These are phyloP conservation scores for Stereum hirsutum DNA, from an alignment of 1,284 basidiomycete genomes.

Conservation along the genomic window DNA sequence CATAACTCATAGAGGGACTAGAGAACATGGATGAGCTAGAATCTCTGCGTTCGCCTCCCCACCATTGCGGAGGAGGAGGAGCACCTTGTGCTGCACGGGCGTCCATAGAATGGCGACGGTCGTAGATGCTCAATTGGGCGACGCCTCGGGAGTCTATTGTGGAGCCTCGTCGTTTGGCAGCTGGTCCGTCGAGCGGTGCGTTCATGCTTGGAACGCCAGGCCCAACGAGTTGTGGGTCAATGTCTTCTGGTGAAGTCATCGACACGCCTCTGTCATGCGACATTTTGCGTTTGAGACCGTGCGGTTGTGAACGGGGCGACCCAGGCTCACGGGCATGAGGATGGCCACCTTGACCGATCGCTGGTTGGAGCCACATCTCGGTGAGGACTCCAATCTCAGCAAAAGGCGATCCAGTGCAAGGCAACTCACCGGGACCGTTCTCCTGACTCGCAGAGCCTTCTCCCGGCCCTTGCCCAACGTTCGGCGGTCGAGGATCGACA, in stretches of 20 bases:
- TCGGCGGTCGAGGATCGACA: conserved; percentile 27
- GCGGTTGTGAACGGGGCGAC: conserved; percentile 25
- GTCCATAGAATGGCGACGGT: conserved; percentile 69
- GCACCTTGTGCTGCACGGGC: conserved; percentile 31
- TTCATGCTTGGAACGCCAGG: conserved; percentile 51
- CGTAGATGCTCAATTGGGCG: conserved; percentile 61
- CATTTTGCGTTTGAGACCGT: conserved; percentile 75
- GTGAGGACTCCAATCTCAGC: neutral
- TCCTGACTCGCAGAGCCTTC: conserved; percentile 11
- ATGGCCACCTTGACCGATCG: conserved; percentile 11
- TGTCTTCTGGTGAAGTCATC: conserved; percentile 43
- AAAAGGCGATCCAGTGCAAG: neutral
- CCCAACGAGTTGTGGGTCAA: conserved; percentile 59
- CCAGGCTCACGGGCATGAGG: conserved; percentile 20
- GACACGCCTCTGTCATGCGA: conserved; percentile 52
- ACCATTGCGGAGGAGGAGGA: conserved; percentile 42
- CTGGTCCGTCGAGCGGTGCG: conserved; percentile 53
- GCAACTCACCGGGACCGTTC: conserved; percentile 7
- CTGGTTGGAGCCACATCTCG: conserved; percentile 9
- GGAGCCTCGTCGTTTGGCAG: conserved; percentile 72
- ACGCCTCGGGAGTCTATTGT: conserved; percentile 67
- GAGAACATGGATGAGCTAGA: conserved; percentile 61
- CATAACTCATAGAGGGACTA: conserved; percentile 45
- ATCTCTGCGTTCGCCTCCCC: conserved; percentile 61
- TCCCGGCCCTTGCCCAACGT: conserved; percentile 12